phyloP scores from a whole-genome alignment of 2,329 filamentous ascomycete species.

The Sporothrix curviconia region DNA sequence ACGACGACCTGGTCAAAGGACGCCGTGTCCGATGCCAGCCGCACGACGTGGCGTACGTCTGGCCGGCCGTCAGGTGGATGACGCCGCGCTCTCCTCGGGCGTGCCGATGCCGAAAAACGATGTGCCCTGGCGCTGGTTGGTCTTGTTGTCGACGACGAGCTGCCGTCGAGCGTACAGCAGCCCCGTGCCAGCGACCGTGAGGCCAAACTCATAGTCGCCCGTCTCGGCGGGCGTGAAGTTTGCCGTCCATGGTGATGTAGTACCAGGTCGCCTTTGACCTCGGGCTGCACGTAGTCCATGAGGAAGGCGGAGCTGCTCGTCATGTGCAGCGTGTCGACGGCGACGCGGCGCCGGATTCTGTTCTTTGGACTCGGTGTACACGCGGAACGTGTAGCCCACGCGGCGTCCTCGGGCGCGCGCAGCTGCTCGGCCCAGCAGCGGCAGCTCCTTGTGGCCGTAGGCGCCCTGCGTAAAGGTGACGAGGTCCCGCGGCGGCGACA shows the following conservation, averaged over 20 bases:
- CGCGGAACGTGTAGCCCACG: constrained; percentile 14
- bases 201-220: constrained; percentile 27
- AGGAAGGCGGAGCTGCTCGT: constrained; percentile 36
- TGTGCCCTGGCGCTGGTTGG: constrained; percentile 26
- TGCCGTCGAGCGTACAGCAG: constrained; percentile 31
- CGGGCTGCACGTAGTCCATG: constrained; percentile 43
- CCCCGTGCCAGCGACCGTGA: constrained; percentile 28
- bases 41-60: constrained; percentile 26
- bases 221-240: constrained; percentile 25
- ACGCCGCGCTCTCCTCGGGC: constrained; percentile 27
- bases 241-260: constrained; percentile 34
- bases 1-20: constrained; percentile 28
- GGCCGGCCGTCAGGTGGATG: constrained; percentile 24
- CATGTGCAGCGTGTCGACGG: constrained; percentile 36
- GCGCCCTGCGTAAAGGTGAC: constrained; percentile 23
- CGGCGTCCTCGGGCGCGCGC: constrained; percentile 10
- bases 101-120: constrained; percentile 29
- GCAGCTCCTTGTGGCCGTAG: constrained; percentile 19
- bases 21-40: no score
- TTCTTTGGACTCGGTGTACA: constrained; percentile 16
- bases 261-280: constrained; percentile 28
- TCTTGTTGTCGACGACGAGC: constrained; percentile 30
- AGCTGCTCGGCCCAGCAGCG: constrained; percentile 14
- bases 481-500: constrained; percentile 17
- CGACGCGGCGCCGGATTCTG: not conserved